Conservation (phyloP, 2,329 filamentous ascomycete genomes). For the Blastomyces parvus region DNA sequence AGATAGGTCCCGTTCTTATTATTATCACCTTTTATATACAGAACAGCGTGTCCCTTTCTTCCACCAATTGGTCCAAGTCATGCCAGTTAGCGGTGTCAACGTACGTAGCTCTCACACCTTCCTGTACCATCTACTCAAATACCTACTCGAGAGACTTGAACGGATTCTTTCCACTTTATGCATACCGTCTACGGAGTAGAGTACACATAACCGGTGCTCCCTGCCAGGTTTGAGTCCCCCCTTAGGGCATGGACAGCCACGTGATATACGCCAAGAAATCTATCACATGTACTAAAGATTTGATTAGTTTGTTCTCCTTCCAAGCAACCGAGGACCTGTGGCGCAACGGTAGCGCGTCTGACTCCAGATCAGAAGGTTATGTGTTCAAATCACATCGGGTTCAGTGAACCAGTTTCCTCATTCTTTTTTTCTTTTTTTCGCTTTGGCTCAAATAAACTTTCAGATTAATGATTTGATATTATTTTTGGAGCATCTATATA, state of each 20-base stretch:
- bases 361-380: constrained; percentile 16
- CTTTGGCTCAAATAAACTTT: neutral
- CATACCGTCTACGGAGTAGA: too few species aligned
- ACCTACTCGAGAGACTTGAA: neutral
- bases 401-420: constrained; percentile 1
- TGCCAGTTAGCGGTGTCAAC: neutral
- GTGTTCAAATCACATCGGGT: constrained; percentile 15
- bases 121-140: neutral
- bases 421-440: constrained; percentile 3
- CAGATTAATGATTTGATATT: neutral
- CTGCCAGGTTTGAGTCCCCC: too few species aligned
- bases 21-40: neutral
- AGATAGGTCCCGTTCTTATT: neutral
- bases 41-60: neutral
- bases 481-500: neutral
- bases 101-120: neutral
- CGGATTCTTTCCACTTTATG: neutral
- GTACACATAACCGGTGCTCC: too few species aligned
- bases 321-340: constrained; percentile 10
- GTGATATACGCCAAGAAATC: neutral
- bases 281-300: neutral
- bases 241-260: neutral
- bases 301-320: too few species aligned
- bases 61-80: neutral
- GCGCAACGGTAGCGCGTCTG: constrained; percentile 16